A percentile compares a stretch with the other conserved stretches of the same genome.
phyloP scores from a whole-genome alignment of 2,329 filamentous ascomycete genomes.

The Diaporthe amygdali region DNA sequence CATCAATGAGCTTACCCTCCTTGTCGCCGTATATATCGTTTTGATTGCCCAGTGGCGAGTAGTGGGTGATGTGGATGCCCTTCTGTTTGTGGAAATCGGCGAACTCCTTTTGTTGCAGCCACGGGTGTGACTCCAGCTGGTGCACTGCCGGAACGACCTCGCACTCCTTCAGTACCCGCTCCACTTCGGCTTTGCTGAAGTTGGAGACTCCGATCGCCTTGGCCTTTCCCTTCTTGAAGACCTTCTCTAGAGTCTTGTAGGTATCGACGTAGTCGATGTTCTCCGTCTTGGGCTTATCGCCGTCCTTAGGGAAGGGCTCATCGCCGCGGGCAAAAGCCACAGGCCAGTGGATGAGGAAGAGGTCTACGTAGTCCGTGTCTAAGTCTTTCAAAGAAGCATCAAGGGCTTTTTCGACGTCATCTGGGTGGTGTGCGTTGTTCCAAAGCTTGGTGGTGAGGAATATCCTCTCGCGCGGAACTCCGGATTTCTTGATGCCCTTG shows the following conservation, averaged over 20 bases:
- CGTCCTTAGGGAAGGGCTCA: conserved; percentile 15
- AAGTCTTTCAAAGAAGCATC: conserved; percentile 51
- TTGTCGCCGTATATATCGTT: conserved; percentile 7
- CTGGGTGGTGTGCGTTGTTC: conserved; percentile 38
- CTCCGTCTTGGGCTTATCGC: conserved; percentile 34
- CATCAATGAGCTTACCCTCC: conserved; percentile 17
- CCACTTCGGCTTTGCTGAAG: conserved; percentile 39
- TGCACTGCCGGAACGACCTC: conserved; percentile 58
- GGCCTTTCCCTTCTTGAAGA: conserved; percentile 52
- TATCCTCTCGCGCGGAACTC: conserved; percentile 39
- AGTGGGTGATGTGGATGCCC: conserved; percentile 36
- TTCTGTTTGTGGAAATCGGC: conserved; percentile 52
- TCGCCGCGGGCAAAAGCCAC: conserved; percentile 35
- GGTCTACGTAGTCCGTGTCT: conserved; percentile 54
- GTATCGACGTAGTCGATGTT: conserved; percentile 43
- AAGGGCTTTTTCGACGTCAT: conserved; percentile 37
- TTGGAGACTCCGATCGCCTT: conserved; percentile 50
- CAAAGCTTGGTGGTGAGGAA: conserved; percentile 45
- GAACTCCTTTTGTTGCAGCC: conserved; percentile 58
- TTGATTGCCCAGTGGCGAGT: conserved; percentile 15
- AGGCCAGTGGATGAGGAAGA: conserved; percentile 59
- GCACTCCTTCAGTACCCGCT: conserved; percentile 43
- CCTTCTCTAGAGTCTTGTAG: conserved; percentile 54
- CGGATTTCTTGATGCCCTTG: conserved; percentile 32
- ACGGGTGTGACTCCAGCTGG: conserved; percentile 67